Evolutionary conservation across 176 grass and related monocot species (phyloP).

Genomic region (Ananas comosus): DNA sequence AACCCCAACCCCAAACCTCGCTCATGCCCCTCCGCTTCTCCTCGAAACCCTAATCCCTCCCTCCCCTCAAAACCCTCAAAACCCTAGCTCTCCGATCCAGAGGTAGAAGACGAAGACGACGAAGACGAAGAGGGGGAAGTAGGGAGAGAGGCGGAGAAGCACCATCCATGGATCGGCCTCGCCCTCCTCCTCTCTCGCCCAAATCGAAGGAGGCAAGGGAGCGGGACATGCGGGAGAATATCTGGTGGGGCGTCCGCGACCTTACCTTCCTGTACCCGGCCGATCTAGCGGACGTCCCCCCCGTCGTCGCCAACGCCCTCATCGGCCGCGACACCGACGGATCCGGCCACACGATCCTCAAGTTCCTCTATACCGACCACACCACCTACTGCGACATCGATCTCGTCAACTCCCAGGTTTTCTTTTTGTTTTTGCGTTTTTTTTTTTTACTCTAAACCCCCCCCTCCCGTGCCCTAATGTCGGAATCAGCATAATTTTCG

Average conservation of each 20-base stretch:
- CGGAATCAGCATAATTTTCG: background rate
- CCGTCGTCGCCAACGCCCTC: constrained; percentile 38
- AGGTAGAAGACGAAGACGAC: constrained; percentile 5
- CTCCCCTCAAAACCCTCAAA: constrained; percentile 15
- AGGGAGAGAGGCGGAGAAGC: constrained; percentile 31
- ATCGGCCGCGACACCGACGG: constrained; percentile 5
- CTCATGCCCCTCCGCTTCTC: constrained; percentile 7
- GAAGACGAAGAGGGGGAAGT: constrained; percentile 1
- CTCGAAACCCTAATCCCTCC: constrained; percentile 13
- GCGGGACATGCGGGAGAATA: too few species aligned
- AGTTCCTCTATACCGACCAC: too few species aligned
- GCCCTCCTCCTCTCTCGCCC: constrained; percentile 28
- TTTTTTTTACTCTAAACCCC: background rate
- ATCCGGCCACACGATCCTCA: background rate
- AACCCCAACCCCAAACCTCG: background rate
- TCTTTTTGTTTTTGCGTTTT: background rate
- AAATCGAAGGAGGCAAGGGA: background rate
- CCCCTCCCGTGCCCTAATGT: background rate
- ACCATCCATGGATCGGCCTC: constrained; percentile 52
- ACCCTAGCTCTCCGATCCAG: constrained; percentile 20
- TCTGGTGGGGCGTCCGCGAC: constrained; percentile 9
- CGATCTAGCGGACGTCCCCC: constrained; percentile 9
- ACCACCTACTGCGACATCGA: constrained; percentile 34
- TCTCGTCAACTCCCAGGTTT: constrained; percentile 64
- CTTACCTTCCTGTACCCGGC: constrained; percentile 31